Percentiles rank a stretch among this genome's conserved stretches.
Conservation (phyloP, 2,329 filamentous ascomycete genomes). For the Ophiosphaerella korrae region DNA sequence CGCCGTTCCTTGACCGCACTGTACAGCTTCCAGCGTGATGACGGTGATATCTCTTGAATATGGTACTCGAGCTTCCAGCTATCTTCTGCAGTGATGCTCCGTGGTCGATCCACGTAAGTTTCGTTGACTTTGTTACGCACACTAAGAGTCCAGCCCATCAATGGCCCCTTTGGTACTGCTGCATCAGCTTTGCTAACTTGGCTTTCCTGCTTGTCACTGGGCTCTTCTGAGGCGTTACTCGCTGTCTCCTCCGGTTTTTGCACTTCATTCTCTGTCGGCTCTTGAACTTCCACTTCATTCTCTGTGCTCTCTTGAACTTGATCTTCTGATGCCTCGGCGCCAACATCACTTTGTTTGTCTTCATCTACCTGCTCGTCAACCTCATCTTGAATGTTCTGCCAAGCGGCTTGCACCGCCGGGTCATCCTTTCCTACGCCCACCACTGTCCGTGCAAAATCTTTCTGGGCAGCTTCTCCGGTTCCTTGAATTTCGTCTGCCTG, state of each 20-base stretch:
- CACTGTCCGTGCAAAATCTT: slow-evolving; percentile 70
- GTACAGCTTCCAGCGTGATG: slow-evolving; percentile 26
- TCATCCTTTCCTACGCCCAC: slow-evolving; percentile 49
- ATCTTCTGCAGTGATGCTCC: slow-evolving; percentile 51
- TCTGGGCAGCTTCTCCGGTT: slow-evolving; percentile 66
- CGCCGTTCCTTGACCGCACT: slow-evolving; percentile 60
- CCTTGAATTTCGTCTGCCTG: slow-evolving; percentile 77
- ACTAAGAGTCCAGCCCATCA: slow-evolving; percentile 74
- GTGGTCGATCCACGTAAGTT: slow-evolving; percentile 65
- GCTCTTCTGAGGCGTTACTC: not conserved
- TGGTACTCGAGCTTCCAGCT: slow-evolving; percentile 80
- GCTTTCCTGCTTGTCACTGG: not conserved
- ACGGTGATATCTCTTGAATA: slow-evolving; percentile 61
- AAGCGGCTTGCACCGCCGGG: slow-evolving; percentile 34
- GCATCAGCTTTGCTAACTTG: not conserved
- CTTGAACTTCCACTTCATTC: too few relatives aligned
- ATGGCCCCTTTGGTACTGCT: slow-evolving; percentile 30
- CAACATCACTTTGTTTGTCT: slow-evolving; percentile 18
- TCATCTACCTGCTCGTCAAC: slow-evolving; percentile 40
- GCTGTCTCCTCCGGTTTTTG: not conserved
- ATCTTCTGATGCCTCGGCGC: slow-evolving; percentile 27
- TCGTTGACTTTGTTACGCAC: slow-evolving; percentile 76
- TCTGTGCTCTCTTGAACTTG: slow-evolving; percentile 3
- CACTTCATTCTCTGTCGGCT: not conserved
- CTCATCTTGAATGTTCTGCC: slow-evolving; percentile 39